Conservation (phyloP, 2,329 filamentous ascomycete species). For the Tolypocladium inflatum region DNA sequence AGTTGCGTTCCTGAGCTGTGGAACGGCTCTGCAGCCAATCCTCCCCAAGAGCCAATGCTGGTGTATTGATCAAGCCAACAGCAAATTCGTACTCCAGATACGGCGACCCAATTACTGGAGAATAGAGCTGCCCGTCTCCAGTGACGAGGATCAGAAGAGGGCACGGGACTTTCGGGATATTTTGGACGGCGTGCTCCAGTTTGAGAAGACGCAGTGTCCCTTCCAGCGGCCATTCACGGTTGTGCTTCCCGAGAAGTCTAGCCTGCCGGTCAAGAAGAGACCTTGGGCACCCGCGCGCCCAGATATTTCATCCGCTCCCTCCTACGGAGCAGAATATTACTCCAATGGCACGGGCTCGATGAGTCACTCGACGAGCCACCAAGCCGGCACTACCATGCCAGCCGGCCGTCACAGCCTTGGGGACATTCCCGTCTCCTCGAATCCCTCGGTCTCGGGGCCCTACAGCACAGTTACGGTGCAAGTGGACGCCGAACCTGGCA, state of each 20-base stretch:
- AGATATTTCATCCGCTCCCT: neutral
- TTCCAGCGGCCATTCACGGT: slow-evolving; percentile 72
- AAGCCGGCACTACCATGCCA: neutral
- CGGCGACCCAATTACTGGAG: slow-evolving; percentile 79
- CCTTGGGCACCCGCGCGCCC: slow-evolving; percentile 50
- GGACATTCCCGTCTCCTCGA: neutral
- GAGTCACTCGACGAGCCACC: neutral
- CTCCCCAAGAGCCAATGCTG: slow-evolving; percentile 86
- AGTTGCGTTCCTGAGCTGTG: slow-evolving; percentile 81
- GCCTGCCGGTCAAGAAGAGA: slow-evolving; percentile 54
- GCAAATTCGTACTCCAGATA: slow-evolving; percentile 77
- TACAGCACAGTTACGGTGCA: neutral
- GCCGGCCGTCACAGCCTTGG: neutral
- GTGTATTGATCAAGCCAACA: slow-evolving; percentile 78
- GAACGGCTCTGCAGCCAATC: slow-evolving; percentile 74
- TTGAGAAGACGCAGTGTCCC: slow-evolving; percentile 81
- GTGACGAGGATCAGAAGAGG: slow-evolving; percentile 35
- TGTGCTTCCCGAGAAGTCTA: slow-evolving; percentile 58
- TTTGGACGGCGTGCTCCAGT: slow-evolving; percentile 64
- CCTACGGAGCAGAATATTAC: neutral
- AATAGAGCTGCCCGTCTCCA: slow-evolving; percentile 68
- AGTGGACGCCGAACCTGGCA: neutral
- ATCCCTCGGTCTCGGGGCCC: neutral
- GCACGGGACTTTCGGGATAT: slow-evolving; percentile 61
- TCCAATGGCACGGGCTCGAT: neutral